Conservation (phyloP, 2,329 filamentous ascomycete species). For the Mycogone perniciosa region DNA sequence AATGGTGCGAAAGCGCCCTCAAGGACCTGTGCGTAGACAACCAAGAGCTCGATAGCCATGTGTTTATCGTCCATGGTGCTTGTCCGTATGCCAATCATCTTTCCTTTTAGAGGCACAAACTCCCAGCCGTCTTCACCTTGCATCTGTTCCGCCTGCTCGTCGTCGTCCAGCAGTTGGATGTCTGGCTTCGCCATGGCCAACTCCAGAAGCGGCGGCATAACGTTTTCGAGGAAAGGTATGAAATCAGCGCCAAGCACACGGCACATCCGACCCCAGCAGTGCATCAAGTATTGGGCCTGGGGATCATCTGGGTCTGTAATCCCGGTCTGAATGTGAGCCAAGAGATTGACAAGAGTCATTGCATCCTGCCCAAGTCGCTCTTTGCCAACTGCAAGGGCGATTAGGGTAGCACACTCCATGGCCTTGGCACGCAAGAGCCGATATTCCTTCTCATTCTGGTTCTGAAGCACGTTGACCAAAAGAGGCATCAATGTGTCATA, state of each 20-base stretch:
- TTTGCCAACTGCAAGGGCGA: constrained; percentile 90
- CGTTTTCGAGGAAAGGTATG: constrained; percentile 81
- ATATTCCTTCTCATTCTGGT: constrained; percentile 91
- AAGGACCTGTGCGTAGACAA: constrained; percentile 95
- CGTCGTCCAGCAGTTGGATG: constrained; percentile 90
- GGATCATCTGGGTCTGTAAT: constrained; percentile 91
- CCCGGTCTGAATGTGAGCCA: constrained; percentile 78
- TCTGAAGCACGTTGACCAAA: constrained; percentile 79
- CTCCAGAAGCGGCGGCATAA: constrained; percentile 90
- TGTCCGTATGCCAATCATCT: constrained; percentile 97
- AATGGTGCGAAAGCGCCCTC: constrained; percentile 88
- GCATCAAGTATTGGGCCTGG: constrained; percentile 92
- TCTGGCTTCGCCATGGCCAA: constrained; percentile 93
- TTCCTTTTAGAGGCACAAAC: constrained; percentile 90
- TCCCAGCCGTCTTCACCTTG: constrained; percentile 98
- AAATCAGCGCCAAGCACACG: constrained; percentile 87
- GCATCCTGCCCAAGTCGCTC: constrained; percentile 86
- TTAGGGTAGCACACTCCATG: constrained; percentile 97
- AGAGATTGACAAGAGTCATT: constrained; percentile 75
- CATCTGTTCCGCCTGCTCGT: constrained; percentile 86
- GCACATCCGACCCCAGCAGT: constrained; percentile 99
- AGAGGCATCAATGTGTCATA: constrained; percentile 95
- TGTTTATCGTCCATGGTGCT: constrained; percentile 97
- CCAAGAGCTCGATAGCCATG: constrained; percentile 97
- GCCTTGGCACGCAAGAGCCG: constrained; percentile 88